Evolutionary conservation across 805 yeast species (phyloP).

Genomic region (Cyberlindnera euphorbiiphila): DNA sequence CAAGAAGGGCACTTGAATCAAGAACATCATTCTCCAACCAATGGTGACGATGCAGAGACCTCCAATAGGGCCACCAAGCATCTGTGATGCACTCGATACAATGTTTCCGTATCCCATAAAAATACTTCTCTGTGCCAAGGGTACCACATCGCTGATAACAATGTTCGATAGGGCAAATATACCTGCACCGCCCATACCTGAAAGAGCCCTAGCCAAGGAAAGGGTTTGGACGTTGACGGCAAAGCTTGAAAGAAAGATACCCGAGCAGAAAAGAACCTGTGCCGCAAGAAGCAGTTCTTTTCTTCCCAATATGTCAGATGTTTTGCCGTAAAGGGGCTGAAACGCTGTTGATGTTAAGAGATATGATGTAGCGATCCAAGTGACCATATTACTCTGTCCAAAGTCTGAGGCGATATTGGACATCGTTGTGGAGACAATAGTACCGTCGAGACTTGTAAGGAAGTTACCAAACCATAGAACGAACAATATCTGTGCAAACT

Average conservation of each 20-base stretch:
- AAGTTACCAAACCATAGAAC: slow-evolving; percentile 44
- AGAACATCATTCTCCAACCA: slow-evolving; percentile 46
- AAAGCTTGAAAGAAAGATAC: slow-evolving; percentile 41
- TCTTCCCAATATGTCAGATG: slow-evolving; percentile 63
- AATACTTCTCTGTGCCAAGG: slow-evolving; percentile 48
- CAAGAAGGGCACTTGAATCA: slow-evolving; percentile 38
- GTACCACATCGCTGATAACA: slow-evolving; percentile 52
- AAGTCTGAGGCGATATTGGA: slow-evolving; percentile 58
- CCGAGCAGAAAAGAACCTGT: slow-evolving; percentile 41
- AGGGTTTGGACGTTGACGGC: slow-evolving; percentile 41
- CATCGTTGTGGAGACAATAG: slow-evolving; percentile 56
- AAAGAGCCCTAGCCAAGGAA: slow-evolving; percentile 47
- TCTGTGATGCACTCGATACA: slow-evolving; percentile 36
- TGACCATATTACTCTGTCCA: slow-evolving; percentile 43
- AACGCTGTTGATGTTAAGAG: slow-evolving; percentile 67
- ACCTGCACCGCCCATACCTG: slow-evolving; percentile 61
- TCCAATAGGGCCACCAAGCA: slow-evolving; percentile 43
- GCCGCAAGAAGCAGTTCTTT: slow-evolving; percentile 41
- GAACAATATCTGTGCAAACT: slow-evolving; percentile 16
- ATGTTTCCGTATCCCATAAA: slow-evolving; percentile 48
- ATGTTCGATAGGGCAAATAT: slow-evolving; percentile 47
- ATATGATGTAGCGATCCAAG: slow-evolving; percentile 75
- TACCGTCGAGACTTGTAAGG: slow-evolving; percentile 54
- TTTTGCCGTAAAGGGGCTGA: slow-evolving; percentile 70
- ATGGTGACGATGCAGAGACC: slow-evolving; percentile 35